Percentiles rank a stretch among this genome's conserved stretches.
phyloP scores from a whole-genome alignment of 2,329 filamentous ascomycete species.

The Cercospora berteroae region DNA sequence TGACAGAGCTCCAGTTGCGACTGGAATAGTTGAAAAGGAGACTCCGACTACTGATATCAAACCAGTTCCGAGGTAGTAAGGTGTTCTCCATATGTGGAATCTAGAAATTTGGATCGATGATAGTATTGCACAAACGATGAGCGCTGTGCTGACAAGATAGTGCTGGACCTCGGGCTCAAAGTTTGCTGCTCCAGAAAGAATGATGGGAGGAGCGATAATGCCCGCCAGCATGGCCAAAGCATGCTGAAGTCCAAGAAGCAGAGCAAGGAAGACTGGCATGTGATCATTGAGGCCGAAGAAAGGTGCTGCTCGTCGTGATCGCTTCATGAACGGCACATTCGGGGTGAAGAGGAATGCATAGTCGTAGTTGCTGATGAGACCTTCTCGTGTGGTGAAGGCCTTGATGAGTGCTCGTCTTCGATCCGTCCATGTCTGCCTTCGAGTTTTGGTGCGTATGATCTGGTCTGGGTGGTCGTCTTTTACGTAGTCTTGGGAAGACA shows the following conservation, averaged over 20 bases:
- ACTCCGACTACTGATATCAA: slow-evolving; percentile 77
- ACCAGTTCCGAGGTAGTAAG: slow-evolving; percentile 75
- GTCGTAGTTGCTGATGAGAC: slow-evolving; percentile 81
- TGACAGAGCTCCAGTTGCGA: slow-evolving; percentile 67
- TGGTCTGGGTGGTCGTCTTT: slow-evolving; percentile 47
- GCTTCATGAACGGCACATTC: slow-evolving; percentile 78
- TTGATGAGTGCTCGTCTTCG: slow-evolving; percentile 43
- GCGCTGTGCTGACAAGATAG: slow-evolving; percentile 74
- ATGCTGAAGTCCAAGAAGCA: slow-evolving; percentile 77
- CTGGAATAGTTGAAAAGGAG: slow-evolving; percentile 72
- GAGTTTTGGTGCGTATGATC: slow-evolving; percentile 43
- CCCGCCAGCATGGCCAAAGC: slow-evolving; percentile 67
- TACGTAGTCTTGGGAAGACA: slow-evolving; percentile 31
- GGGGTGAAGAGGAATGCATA: slow-evolving; percentile 83
- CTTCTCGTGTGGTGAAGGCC: slow-evolving; percentile 56
- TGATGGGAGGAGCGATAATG: slow-evolving; percentile 75
- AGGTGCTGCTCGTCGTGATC: slow-evolving; percentile 59
- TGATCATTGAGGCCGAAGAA: slow-evolving; percentile 81
- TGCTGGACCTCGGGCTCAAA: slow-evolving; percentile 61
- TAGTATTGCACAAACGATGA: slow-evolving; percentile 75
- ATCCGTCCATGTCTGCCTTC: slow-evolving; percentile 44
- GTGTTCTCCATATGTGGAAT: slow-evolving; percentile 69
- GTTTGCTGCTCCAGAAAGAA: slow-evolving; percentile 67
- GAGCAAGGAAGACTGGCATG: slow-evolving; percentile 71
- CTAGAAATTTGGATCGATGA: slow-evolving; percentile 75